Base-by-base conservation (phyloP, 805 yeast species). In the Candida bentonensis region DNA sequence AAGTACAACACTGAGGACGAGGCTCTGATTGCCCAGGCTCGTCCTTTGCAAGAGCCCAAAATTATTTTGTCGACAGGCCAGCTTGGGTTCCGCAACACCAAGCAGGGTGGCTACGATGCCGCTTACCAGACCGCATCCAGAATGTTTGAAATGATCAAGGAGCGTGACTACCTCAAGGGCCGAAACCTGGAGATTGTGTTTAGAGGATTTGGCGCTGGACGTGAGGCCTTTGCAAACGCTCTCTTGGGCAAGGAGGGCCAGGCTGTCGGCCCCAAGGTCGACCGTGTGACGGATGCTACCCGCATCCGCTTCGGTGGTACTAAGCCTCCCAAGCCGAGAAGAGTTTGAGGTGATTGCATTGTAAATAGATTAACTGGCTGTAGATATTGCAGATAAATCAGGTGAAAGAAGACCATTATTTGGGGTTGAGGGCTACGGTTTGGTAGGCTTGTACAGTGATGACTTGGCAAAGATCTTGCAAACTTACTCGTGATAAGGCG, bases 41-140 rank as follows among this genome's bases (percentile, higher is more conserved):
- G 81, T 49, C 73, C 88, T 42, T 92, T 87, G 22, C 89, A 88
- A 62, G 80, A 76, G 50, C 78, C 81, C 23, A 71, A 74, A 50
- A 59, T 80, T 40, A 74, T 80, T 21, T 65, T 84, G 42, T 74
- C 85, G 4, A 81, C 95, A 0, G 98, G 98, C 43, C 76, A 74
- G 58, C 68, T 86, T 43, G 98, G 97, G 2, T 89, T 87, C 69
- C 74, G 86, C 56, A 86, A 87, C 56, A 76, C 92, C 15, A 86
- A 86, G 46, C 78, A 96, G 63, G 85, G 94, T 42, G 95, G 86
- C 61, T 85, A 84, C 57, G 98, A 89, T 64, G 96, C 95, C 1
- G 82, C 82, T 13, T 88, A 81, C 68, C 96, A 87, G 61, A 80
- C 89, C 7, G 68, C 87, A 15, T 68, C 87, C 3, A 74, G 74